Conservation (phyloP, 2,329 filamentous ascomycete species). For the Botrytis paeoniae region DNA sequence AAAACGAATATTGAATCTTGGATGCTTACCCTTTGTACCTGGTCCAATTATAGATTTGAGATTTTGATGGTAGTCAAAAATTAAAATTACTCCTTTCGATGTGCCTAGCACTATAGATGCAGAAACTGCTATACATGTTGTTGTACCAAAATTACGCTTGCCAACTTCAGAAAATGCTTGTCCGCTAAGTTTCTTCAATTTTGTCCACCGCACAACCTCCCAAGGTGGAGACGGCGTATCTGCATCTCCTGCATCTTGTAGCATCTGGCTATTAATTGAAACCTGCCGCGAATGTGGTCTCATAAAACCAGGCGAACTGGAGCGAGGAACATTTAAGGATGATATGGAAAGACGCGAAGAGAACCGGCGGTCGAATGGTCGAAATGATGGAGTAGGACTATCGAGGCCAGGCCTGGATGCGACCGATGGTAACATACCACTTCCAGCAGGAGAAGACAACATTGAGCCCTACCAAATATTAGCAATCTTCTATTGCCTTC, state of each 20-base stretch:
- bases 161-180: slow-evolving; percentile 92
- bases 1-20: neutral
- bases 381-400: slow-evolving; percentile 77
- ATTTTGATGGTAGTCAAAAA: slow-evolving; percentile 97
- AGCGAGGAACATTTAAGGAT: slow-evolving; percentile 59
- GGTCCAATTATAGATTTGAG: slow-evolving; percentile 91
- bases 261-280: slow-evolving; percentile 70
- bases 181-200: slow-evolving; percentile 80
- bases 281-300: slow-evolving; percentile 75
- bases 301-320: slow-evolving; percentile 68
- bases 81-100: slow-evolving; percentile 86
- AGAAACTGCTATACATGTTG: slow-evolving; percentile 85
- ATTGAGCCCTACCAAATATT: slow-evolving; percentile 52
- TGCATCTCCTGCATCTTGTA: slow-evolving; percentile 59
- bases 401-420: slow-evolving; percentile 62
- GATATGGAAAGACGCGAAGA: slow-evolving; percentile 73
- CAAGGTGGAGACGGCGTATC: slow-evolving; percentile 79
- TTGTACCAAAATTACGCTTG: slow-evolving; percentile 85
- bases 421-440: slow-evolving; percentile 68
- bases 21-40: slow-evolving; percentile 73
- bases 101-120: slow-evolving; percentile 88
- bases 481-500: slow-evolving; percentile 13
- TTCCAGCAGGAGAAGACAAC: slow-evolving; percentile 66
- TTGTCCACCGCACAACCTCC: slow-evolving; percentile 97
- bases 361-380: slow-evolving; percentile 93